Conservation (phyloP, 441 rosid species). For the Pelargonium myrrhifolium region DNA sequence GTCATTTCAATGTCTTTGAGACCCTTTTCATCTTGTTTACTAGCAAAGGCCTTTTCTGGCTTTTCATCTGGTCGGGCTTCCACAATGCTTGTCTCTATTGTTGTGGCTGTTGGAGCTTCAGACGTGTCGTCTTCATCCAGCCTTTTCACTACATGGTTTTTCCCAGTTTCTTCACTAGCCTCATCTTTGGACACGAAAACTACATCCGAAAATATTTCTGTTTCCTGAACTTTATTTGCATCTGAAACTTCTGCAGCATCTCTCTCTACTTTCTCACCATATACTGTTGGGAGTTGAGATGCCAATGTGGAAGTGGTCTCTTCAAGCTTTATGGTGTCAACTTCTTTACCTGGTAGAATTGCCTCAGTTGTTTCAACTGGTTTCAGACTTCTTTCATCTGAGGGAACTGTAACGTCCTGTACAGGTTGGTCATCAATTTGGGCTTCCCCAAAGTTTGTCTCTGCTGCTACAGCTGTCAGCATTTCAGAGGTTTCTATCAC, state of each 20-base stretch:
- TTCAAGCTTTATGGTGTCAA: slow-evolving; percentile 4
- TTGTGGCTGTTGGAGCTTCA: background rate
- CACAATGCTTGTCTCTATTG: slow-evolving; percentile 18
- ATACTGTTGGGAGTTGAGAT: background rate
- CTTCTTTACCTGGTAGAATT: background rate
- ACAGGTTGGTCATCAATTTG: background rate
- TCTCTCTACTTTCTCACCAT: background rate
- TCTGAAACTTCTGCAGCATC: slow-evolving; percentile 1
- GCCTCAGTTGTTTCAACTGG: background rate
- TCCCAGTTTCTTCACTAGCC: background rate
- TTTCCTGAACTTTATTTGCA: slow-evolving; percentile 4
- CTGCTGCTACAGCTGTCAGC: background rate
- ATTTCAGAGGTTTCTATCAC: background rate
- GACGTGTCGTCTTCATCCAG: background rate
- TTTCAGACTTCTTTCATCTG: background rate
- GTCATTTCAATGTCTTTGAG: slow-evolving; percentile 11
- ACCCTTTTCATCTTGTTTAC: slow-evolving; percentile 14
- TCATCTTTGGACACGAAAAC: background rate
- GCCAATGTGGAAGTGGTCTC: background rate
- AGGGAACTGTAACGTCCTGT: background rate
- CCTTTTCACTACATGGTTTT: background rate
- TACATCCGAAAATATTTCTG: slow-evolving; percentile 5
- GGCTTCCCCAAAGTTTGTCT: background rate
- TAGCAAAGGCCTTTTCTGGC: slow-evolving; percentile 9
- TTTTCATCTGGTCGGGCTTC: slow-evolving; percentile 20